A percentile compares a stretch with the other conserved stretches of the same genome.
phyloP scores from a whole-genome alignment of 2,329 filamentous ascomycete genomes.

The Cladophialophora yegresii region DNA sequence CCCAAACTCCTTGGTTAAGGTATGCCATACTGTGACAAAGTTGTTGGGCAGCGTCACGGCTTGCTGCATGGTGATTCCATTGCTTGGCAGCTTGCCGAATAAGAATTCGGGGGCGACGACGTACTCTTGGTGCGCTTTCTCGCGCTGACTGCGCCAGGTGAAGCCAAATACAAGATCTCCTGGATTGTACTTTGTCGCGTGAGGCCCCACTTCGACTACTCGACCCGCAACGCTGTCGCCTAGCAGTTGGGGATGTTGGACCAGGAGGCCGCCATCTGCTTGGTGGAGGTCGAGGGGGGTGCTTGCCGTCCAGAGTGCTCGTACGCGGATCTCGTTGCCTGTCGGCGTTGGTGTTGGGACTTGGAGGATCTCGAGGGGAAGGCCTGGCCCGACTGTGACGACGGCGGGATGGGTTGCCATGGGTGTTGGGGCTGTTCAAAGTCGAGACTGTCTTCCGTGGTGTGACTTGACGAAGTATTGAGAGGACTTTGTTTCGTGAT shows the following conservation, averaged over 20 bases:
- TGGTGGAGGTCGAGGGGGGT: slow-evolving; percentile 64
- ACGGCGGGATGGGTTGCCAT: slow-evolving; percentile 47
- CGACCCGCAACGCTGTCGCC: slow-evolving; percentile 57
- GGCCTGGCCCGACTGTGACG: slow-evolving; percentile 45
- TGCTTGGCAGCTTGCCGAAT: slow-evolving; percentile 51
- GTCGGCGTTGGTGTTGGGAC: slow-evolving; percentile 42
- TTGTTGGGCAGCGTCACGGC: slow-evolving; percentile 61
- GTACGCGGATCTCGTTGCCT: slow-evolving; percentile 55
- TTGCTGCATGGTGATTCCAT: slow-evolving; percentile 47
- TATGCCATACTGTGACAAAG: slow-evolving; percentile 62
- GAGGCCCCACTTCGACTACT: slow-evolving; percentile 55
- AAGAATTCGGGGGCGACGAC: slow-evolving; percentile 56
- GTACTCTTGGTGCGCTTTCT: slow-evolving; percentile 60
- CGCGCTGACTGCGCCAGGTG: slow-evolving; percentile 50
- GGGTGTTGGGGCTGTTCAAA: background rate
- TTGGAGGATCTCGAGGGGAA: slow-evolving; percentile 42
- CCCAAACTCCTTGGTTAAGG: slow-evolving; percentile 54
- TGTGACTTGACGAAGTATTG: background rate
- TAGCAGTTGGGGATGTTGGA: slow-evolving; percentile 54
- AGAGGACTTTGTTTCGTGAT: background rate
- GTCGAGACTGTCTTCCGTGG: background rate
- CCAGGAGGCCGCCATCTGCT: slow-evolving; percentile 60
- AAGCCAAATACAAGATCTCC: slow-evolving; percentile 62
- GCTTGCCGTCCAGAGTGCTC: slow-evolving; percentile 61
- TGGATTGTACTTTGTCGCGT: slow-evolving; percentile 49